Evolutionary conservation across 2,329 filamentous ascomycete species (phyloP), one percentile per base, ranked within the genome.

Genomic region (Sclerotinia sclerotiorum): DNA sequence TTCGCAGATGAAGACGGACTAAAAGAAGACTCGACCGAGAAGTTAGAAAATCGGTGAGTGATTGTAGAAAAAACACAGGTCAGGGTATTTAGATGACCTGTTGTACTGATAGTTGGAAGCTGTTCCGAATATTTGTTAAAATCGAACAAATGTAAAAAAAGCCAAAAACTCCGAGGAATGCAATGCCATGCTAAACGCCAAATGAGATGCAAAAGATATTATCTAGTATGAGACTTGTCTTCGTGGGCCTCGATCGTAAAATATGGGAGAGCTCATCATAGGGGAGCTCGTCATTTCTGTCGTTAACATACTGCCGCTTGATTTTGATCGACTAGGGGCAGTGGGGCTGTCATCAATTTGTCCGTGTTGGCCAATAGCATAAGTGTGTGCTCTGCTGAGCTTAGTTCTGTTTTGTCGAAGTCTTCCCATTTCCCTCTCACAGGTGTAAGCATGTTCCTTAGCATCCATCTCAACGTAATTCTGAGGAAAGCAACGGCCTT

Each of bases 391-490:
- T 72, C 95, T 88, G 78, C 88, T 87, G 68, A 99, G 84, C 76
- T 94, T 95, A 74, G 91, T 90, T 75, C 94, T 88, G 74, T 83
- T 85, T 78, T 95, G 90, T 80, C 96, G 94, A 75, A 99, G 88
- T 78, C 93, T 94, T 76, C 93, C 93, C 84, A 99, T 90, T 76
- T 97, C 94, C 74, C 93, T 91, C 82, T 99, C 95, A 79, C 95
- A 98, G 55, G 94, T 95, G 76, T 89, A 89, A 75, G 93, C 91
- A 80, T 99, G 94, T 78, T 94, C 92, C 78, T 94, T 91, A 72
- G 91, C 92, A 73, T 89, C 91, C 95, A 99, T 99, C 80, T 95
- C 93, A 69, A 99, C 92, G 77, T 99, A 99, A 77, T 94, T 93
- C 76, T 97, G 94, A 29, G 95, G 95, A 75, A 89, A 95, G 83